Evolutionary conservation across 441 rosid species (phyloP), one percentile per base, ranked within the genome.

Genomic region (Kokia cookei): DNA sequence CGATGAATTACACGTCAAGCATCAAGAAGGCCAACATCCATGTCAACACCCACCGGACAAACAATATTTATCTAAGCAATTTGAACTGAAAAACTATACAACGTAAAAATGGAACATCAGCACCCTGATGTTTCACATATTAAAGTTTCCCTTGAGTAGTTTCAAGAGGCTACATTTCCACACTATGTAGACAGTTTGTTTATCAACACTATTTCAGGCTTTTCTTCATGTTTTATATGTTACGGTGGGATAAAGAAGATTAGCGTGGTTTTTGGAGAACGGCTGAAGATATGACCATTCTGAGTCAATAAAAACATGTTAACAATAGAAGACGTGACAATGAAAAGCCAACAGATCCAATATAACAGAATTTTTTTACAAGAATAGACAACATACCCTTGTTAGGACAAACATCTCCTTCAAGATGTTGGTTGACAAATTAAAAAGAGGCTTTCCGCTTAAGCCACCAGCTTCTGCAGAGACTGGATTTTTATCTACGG

Each of bases 391-490:
- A 60, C 88, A 83, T 93, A 93, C 99, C 92, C 95, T 87, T 60
- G 99, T 95, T 79, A 95, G 76, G 73, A 87, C 82, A 78, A 90
- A 95, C 98, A 91, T 93, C 82, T 93, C 99, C 80, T 81, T 90
- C 68, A 93, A 86, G 86, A 90, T 79, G 71, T 83, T 81, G 50
- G 90, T 93, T 61, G 99, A 95, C 66, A 89, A 84, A 79, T 83
- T 17, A 73, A 91, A 89, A 27, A 95, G 91, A 75, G 98, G 99
- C 79, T 86, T 88, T 73, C 99, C 99, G 11, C 98, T 94, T 78
- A 94, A 85, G 74, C 99, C 99, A 77, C 99, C 99, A 65, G 91
- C 2, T 85, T 93, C 99, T 67, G 77, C 71, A 77, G 91, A 85
- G 74, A 81, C 84, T 3, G 91, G 90, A 59, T 82, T 76, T 60